Conservation (phyloP, 331 rosid species). For the Dryas integrifolia region DNA sequence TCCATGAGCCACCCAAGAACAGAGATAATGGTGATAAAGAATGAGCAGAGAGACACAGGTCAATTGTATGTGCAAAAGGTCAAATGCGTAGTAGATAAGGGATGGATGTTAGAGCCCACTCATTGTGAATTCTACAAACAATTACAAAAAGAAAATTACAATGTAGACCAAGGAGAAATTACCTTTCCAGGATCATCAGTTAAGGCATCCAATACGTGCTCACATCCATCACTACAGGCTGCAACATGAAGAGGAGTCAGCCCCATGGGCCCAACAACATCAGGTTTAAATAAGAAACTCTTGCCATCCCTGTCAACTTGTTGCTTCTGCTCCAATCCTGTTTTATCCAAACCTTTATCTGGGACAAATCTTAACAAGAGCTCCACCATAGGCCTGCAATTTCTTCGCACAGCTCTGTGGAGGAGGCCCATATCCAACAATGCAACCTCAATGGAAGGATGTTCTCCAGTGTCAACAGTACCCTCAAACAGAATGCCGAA, state of each 20-base stretch:
- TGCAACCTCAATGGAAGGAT: conserved; percentile 51
- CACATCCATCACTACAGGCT: conserved; percentile 63
- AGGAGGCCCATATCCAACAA: conserved; percentile 67
- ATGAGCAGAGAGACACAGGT: not conserved
- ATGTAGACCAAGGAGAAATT: conserved; percentile 17
- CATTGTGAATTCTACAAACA: not conserved
- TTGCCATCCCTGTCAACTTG: conserved; percentile 30
- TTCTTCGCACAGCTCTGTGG: conserved; percentile 82
- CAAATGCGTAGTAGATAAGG: not conserved
- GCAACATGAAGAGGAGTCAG: conserved; percentile 95
- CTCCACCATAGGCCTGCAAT: conserved; percentile 67
- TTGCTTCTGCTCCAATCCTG: conserved; percentile 32
- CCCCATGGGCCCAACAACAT: conserved; percentile 64
- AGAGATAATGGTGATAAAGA: not conserved
- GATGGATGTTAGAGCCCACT: not conserved
- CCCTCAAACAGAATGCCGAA: conserved; percentile 61
- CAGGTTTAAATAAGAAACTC: conserved; percentile 68
- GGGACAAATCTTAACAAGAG: conserved; percentile 61
- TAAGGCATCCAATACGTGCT: conserved; percentile 69
- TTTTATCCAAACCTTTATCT: conserved; percentile 6
- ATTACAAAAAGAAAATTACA: conserved; percentile 5
- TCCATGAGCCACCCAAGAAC: not conserved
- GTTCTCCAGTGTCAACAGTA: conserved; percentile 56
- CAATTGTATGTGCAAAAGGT: conserved; percentile 5
- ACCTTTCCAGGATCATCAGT: conserved; percentile 83